Base-by-base conservation (phyloP, 345 rosid species). In the Abelmoschus esculentus region DNA sequence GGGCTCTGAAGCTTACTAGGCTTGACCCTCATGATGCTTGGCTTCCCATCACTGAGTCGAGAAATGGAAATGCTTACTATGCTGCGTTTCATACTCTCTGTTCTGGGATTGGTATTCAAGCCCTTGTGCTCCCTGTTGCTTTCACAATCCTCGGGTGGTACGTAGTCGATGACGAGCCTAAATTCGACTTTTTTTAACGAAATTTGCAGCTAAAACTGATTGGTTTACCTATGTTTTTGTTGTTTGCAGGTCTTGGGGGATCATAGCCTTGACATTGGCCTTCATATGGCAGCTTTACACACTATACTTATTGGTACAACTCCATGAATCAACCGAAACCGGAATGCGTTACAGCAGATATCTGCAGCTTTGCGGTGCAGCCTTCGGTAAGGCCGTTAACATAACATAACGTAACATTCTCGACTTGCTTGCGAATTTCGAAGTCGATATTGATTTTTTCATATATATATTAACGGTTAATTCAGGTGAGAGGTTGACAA, bases 21-120 rank as follows among this genome's bases (percentile, higher is more conserved):
- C 86, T 86, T 15, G 89, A 86, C 60, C 89, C 90, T 28, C 79
- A 77, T 7, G 91, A 89, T 32, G 95, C 95, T 12, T 93, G 98
- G 98, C 86, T 93, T 38, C 97, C 97, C 0, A 91, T 93, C 71
- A 93, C 97, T 2, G 95, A 90, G 77, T 93, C 98, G 1, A 74
- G 96, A 65, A 89, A 91, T 54, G 96, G 97, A 3, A 93, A 91
- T 68, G 80, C 88, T 6, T 85, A 66, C 66, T 90, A 92, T 57
- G 92, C 95, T 0, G 92, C 90, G 61, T 89, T 89, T 83, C 97
- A 91, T 44, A 84, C 84, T 62, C 95, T 91, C 3, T 93, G 96
- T 70, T 88, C 97, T 0, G 97, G 98, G 6, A 82, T 93, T 70
- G 95, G 97, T 26, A 52, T 83, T 38, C 98, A 91, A 75, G 95